These are phyloP conservation scores for Meripilus lineatus DNA, from an alignment of 1,284 basidiomycete genomes.

Conservation along the genomic window DNA sequence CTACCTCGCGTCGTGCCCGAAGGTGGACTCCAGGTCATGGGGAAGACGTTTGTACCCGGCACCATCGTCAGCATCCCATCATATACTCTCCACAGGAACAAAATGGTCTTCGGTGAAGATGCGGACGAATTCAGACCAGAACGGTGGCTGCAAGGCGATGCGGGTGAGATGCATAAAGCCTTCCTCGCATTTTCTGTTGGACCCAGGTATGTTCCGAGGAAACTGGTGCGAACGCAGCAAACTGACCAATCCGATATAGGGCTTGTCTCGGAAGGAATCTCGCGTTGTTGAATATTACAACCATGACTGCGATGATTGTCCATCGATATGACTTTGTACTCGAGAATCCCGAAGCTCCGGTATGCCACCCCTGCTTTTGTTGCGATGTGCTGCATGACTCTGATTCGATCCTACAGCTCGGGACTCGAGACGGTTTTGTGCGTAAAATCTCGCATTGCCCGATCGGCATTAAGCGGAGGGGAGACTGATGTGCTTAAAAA, in stretches of 20 bases:
- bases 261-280: constrained; percentile 29
- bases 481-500: too few relatives aligned
- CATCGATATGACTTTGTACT: constrained; percentile 31
- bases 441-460: constrained; percentile 6
- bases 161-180: constrained; percentile 10
- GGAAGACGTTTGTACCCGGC: constrained; percentile 17
- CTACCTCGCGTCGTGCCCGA: constrained; percentile 22
- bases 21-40: constrained; percentile 17
- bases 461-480: constrained; percentile 10
- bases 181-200: constrained; percentile 18
- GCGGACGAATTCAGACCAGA: constrained; percentile 35
- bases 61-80: constrained; percentile 24
- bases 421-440: constrained; percentile 5
- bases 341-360: constrained; percentile 18
- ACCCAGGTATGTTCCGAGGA: constrained; percentile 11
- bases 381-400: not conserved
- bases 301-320: constrained; percentile 35
- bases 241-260: constrained; percentile 8
- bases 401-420: constrained; percentile 3
- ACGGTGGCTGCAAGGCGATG: constrained; percentile 31
- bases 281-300: constrained; percentile 32
- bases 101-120: constrained; percentile 34
- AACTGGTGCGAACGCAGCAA: not conserved
- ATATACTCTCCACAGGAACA: constrained; percentile 33
- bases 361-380: constrained; percentile 20